These are phyloP conservation scores for Zasmidium citrigriseum DNA, from an alignment of 2,329 filamentous ascomycete species.

Conservation along the genomic window DNA sequence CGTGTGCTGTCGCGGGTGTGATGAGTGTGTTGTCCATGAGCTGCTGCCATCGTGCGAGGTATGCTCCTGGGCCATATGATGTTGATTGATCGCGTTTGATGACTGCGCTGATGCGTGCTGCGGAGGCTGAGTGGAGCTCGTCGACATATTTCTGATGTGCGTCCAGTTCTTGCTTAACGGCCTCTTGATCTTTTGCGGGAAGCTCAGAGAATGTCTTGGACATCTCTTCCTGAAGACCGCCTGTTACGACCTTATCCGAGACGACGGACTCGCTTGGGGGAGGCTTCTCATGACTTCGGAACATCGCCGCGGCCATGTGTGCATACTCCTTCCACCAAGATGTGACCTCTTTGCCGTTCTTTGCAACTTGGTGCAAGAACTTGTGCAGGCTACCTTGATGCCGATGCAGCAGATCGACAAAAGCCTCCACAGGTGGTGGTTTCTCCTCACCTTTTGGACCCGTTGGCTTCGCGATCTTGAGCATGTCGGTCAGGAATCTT, in stretches of 20 bases:
- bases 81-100: slow-evolving; percentile 45
- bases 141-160: slow-evolving; percentile 63
- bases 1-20: slow-evolving; percentile 58
- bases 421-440: slow-evolving; percentile 68
- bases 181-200: slow-evolving; percentile 45
- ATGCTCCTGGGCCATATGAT: slow-evolving; percentile 68
- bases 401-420: slow-evolving; percentile 64
- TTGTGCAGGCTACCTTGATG: slow-evolving; percentile 66
- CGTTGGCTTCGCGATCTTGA: slow-evolving; percentile 53
- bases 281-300: slow-evolving; percentile 42
- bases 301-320: slow-evolving; percentile 58
- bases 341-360: slow-evolving; percentile 67
- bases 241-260: slow-evolving; percentile 38
- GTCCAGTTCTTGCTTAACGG: slow-evolving; percentile 57
- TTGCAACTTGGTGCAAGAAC: slow-evolving; percentile 70
- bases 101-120: slow-evolving; percentile 57
- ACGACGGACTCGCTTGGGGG: slow-evolving; percentile 23
- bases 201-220: slow-evolving; percentile 50
- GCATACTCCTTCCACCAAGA: slow-evolving; percentile 63
- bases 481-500: slow-evolving; percentile 69
- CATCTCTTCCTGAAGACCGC: slow-evolving; percentile 45
- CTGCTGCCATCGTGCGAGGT: slow-evolving; percentile 70
- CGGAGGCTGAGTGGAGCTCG: slow-evolving; percentile 56
- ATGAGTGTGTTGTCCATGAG: slow-evolving; percentile 70
- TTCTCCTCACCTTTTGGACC: slow-evolving; percentile 32